A percentile compares a stretch with the other conserved stretches of the same genome.
Conservation (phyloP, 73 alveolate species). For the Halteria grandinella region DNA sequence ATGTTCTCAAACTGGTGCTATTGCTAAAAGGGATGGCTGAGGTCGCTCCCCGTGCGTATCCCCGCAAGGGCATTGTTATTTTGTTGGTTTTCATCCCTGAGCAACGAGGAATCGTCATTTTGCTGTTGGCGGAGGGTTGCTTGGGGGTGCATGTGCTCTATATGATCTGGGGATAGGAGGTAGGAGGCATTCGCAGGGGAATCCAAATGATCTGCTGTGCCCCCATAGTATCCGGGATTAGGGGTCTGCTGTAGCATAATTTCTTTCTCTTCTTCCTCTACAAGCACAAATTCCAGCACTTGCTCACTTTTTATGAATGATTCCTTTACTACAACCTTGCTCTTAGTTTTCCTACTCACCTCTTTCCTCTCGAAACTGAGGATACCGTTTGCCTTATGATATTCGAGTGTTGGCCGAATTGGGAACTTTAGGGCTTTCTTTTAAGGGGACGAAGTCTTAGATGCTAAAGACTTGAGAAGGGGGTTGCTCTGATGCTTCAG, state of each 20-base stretch:
- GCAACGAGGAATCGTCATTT: slow-evolving; percentile 1
- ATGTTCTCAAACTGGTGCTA: background rate
- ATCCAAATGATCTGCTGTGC: slow-evolving; percentile 4
- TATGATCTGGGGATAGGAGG: background rate
- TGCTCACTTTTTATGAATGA: background rate
- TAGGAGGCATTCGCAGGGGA: slow-evolving; percentile 8
- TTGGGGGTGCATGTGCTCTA: background rate
- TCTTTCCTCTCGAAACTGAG: background rate
- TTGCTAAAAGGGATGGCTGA: background rate
- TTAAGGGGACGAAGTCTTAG: slow-evolving; percentile 5
- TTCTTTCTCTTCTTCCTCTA: slow-evolving; percentile 27
- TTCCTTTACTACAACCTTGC: background rate
- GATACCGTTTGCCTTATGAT: too few relatives aligned
- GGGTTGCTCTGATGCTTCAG: background rate
- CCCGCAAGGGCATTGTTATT: slow-evolving; percentile 1
- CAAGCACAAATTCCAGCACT: slow-evolving; percentile 1
- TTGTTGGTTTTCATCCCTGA: background rate
- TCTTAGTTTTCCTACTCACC: background rate
- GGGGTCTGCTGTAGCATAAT: background rate
- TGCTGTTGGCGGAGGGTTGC: background rate
- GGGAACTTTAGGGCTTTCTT: background rate
- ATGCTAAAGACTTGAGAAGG: background rate
- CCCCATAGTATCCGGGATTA: background rate
- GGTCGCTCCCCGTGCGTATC: background rate
- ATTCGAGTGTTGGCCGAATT: background rate